phyloP scores from a whole-genome alignment of 768 basidiomycete species.

The Leccinellum luteum region DNA sequence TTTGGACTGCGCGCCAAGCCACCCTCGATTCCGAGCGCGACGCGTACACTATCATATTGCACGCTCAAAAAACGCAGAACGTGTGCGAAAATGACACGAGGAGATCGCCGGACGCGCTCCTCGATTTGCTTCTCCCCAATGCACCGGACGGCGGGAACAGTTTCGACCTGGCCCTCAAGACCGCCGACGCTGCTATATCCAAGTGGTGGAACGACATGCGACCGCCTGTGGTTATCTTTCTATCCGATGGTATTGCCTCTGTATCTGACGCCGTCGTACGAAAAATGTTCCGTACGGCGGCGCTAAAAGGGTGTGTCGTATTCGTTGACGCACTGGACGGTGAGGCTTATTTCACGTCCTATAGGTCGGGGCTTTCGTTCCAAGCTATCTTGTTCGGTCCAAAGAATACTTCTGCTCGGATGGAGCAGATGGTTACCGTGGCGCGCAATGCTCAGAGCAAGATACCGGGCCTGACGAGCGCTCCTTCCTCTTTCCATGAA shows the following conservation, averaged over 20 bases:
- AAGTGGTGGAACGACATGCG: constrained; percentile 44
- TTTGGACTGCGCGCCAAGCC: constrained; percentile 50
- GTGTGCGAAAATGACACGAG: constrained; percentile 43
- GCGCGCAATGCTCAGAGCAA: constrained; percentile 45
- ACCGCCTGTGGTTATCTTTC: constrained; percentile 51
- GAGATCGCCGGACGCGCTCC: constrained; percentile 43
- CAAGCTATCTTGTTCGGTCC: constrained; percentile 57
- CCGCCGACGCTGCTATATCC: constrained; percentile 38
- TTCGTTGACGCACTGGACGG: neutral
- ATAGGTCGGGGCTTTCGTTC: constrained; percentile 53
- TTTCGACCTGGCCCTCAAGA: constrained; percentile 40
- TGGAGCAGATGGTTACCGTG: constrained; percentile 47
- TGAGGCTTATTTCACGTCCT: neutral
- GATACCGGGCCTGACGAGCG: constrained; percentile 24
- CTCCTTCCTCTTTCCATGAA: constrained; percentile 45
- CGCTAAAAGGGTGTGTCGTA: constrained; percentile 40
- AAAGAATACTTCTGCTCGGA: constrained; percentile 13
- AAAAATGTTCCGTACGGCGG: constrained; percentile 36
- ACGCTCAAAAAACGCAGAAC: constrained; percentile 26
- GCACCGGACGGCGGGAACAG: constrained; percentile 40
- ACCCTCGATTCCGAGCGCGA: constrained; percentile 40
- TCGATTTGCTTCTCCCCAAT: constrained; percentile 37
- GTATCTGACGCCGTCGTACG: constrained; percentile 34
- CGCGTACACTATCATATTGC: constrained; percentile 54
- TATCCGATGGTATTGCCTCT: constrained; percentile 52